A percentile compares a stretch with the other conserved stretches of the same genome.
Conservation (phyloP, 2,329 filamentous ascomycete genomes). For the Aspergillus aculeatinus region DNA sequence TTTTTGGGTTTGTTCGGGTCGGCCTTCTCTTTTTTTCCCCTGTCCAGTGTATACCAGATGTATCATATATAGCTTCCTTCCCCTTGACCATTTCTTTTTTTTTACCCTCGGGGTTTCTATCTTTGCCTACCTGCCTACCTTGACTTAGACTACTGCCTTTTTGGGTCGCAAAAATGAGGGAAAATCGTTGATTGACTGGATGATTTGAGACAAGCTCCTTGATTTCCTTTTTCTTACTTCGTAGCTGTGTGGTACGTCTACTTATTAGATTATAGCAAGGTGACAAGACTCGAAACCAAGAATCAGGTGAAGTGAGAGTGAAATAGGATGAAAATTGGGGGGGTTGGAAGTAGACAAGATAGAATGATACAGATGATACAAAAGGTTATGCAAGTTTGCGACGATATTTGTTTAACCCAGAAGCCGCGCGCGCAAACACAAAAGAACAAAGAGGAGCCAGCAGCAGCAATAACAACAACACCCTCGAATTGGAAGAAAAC, state of each 20-base stretch:
- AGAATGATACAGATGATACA: constrained; percentile 9
- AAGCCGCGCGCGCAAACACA: neutral
- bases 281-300: too few relatives aligned
- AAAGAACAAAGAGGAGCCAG: neutral
- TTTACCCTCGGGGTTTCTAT: neutral
- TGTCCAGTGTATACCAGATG: neutral
- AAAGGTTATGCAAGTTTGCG: constrained; percentile 6
- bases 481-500: neutral
- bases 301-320: neutral
- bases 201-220: too few relatives aligned
- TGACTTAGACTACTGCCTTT: too few relatives aligned
- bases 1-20: neutral
- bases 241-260: too few relatives aligned
- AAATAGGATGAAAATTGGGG: constrained; percentile 1
- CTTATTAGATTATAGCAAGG: too few relatives aligned
- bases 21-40: neutral
- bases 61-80: neutral
- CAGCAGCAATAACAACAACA: neutral
- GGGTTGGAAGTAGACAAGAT: neutral
- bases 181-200: too few relatives aligned
- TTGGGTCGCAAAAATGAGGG: neutral
- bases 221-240: too few relatives aligned
- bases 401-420: neutral
- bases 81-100: neutral
- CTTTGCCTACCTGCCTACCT: too few relatives aligned